These are phyloP conservation scores for Cladophialophora chaetospira DNA, from an alignment of 2,329 filamentous ascomycete species.

Conservation along the genomic window DNA sequence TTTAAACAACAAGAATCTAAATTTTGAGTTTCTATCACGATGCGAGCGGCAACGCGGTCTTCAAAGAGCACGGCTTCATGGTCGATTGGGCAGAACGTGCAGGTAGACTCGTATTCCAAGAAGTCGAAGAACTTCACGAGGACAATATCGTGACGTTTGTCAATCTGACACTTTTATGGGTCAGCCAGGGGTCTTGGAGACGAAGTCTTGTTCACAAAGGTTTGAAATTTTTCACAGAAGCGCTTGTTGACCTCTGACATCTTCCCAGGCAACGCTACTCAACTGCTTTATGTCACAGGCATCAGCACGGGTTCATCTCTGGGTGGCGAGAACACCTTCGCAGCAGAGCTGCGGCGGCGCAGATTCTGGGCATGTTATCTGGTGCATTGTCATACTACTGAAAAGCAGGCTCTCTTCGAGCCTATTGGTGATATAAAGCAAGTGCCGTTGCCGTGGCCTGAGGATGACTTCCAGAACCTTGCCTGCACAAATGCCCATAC, in stretches of 20 bases:
- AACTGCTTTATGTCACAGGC: too few relatives aligned
- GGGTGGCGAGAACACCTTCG: too few relatives aligned
- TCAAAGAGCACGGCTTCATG: slow-evolving; percentile 7
- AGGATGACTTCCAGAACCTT: slow-evolving; percentile 4
- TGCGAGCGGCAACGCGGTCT: background rate
- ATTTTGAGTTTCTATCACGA: slow-evolving; percentile 1
- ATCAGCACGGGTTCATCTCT: too few relatives aligned
- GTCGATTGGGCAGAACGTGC: slow-evolving; percentile 1
- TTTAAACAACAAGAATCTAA: background rate
- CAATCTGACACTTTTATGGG: slow-evolving; percentile 10
- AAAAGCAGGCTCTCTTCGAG: background rate
- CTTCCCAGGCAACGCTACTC: too few relatives aligned
- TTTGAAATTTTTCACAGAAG: too few relatives aligned
- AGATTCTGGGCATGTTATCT: slow-evolving; percentile 13
- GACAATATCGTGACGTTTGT: slow-evolving; percentile 12
- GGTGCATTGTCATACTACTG: slow-evolving; percentile 3
- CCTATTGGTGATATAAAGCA: background rate
- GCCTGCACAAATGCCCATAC: background rate
- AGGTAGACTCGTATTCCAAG: background rate
- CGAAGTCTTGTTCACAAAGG: too few relatives aligned
- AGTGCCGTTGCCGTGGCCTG: slow-evolving; percentile 6
- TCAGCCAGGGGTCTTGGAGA: slow-evolving; percentile 3
- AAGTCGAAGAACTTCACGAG: slow-evolving; percentile 1
- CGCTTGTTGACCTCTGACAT: too few relatives aligned
- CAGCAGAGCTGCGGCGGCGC: slow-evolving; percentile 6